These are phyloP conservation scores for Epichloe sylvatica DNA, from an alignment of 2,329 filamentous ascomycete genomes.

Conservation along the genomic window DNA sequence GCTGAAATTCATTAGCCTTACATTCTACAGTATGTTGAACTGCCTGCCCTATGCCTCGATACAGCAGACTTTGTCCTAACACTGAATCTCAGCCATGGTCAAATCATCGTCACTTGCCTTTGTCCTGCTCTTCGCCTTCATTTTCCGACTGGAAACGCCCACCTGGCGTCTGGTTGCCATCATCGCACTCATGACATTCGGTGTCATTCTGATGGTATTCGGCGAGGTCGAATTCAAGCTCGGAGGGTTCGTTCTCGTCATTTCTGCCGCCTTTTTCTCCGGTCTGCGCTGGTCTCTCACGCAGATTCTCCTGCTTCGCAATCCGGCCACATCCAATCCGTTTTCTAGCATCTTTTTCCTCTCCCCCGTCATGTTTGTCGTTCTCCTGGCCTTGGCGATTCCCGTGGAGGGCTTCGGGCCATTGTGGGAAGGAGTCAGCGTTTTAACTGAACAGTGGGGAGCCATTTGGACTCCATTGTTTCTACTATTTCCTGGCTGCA, in stretches of 20 bases:
- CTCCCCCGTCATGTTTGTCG: constrained; percentile 85
- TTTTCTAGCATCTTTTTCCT: constrained; percentile 97
- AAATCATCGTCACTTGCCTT: constrained; percentile 95
- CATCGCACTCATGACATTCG: constrained; percentile 80
- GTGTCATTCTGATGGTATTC: constrained; percentile 96
- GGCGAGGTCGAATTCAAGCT: constrained; percentile 84
- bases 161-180: constrained; percentile 77
- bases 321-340: constrained; percentile 88
- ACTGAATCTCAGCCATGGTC: constrained; percentile 54
- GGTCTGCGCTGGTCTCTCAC: constrained; percentile 98
- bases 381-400: constrained; percentile 65
- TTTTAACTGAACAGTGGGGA: constrained; percentile 56
- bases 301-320: constrained; percentile 84
- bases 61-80: constrained; percentile 10
- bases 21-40: constrained; percentile 65
- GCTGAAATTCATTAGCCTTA: constrained; percentile 88
- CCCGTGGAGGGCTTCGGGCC: constrained; percentile 68
- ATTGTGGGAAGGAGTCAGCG: constrained; percentile 50
- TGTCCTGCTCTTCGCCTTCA: constrained; percentile 85
- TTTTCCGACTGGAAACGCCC: constrained; percentile 79
- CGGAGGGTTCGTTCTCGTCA: constrained; percentile 81
- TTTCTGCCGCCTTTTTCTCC: constrained; percentile 85
- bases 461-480: constrained; percentile 51
- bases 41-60: too few relatives aligned
- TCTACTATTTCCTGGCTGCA: constrained; percentile 73